phyloP scores from a whole-genome alignment of 2,329 filamentous ascomycete genomes.

The Esteya vermicola region DNA sequence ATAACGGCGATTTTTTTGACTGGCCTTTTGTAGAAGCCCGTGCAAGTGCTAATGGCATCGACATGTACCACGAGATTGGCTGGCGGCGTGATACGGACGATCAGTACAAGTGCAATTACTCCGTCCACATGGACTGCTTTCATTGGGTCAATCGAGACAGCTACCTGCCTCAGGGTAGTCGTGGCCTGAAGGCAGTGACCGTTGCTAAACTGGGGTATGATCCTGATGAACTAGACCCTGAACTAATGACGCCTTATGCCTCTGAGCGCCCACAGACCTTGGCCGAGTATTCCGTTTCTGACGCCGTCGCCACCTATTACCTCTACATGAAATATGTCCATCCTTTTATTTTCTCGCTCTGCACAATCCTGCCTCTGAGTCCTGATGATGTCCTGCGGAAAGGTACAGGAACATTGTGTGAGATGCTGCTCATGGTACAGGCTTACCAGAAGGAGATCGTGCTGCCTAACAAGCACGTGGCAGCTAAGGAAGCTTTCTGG shows the following conservation, averaged over 20 bases:
- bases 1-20: slow-evolving; percentile 99
- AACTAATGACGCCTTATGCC: slow-evolving; percentile 91
- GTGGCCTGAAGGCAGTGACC: slow-evolving; percentile 93
- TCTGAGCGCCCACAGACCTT: slow-evolving; percentile 83
- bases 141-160: slow-evolving; percentile 98
- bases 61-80: slow-evolving; percentile 98
- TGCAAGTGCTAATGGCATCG: slow-evolving; percentile 86
- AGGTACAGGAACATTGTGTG: slow-evolving; percentile 94
- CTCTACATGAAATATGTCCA: slow-evolving; percentile 99
- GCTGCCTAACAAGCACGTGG: slow-evolving; percentile 88
- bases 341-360: slow-evolving; percentile 96
- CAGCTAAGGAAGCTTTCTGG: slow-evolving; percentile 87
- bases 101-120: slow-evolving; percentile 90
- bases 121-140: slow-evolving; percentile 97
- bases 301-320: slow-evolving; percentile 97
- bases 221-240: slow-evolving; percentile 91
- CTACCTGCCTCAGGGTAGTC: slow-evolving; percentile 91
- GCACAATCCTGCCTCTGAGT: slow-evolving; percentile 86
- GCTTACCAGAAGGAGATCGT: slow-evolving; percentile 87
- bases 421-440: slow-evolving; percentile 99
- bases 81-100: slow-evolving; percentile 93
- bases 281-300: slow-evolving; percentile 96
- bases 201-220: slow-evolving; percentile 97
- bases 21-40: slow-evolving; percentile 96
- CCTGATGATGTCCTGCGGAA: slow-evolving; percentile 89